phyloP scores from a whole-genome alignment of 768 basidiomycete species.

The Tylopilus subfusipes region DNA sequence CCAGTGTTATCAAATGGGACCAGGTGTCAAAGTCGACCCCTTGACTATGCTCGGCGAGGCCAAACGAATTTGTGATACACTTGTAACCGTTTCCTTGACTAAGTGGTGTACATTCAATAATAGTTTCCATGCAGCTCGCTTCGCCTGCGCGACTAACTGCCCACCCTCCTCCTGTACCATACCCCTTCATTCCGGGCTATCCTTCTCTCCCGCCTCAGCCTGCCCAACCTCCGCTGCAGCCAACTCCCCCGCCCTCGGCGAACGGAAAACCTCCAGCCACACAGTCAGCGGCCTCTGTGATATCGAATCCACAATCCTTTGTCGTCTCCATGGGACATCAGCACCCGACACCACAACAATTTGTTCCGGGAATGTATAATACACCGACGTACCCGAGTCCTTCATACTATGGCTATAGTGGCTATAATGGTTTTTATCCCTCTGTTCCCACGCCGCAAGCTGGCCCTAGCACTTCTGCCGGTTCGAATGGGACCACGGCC shows the following conservation, averaged over 20 bases:
- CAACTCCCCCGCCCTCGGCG: slow-evolving; percentile 37
- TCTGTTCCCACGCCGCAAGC: slow-evolving; percentile 22
- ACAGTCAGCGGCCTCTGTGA: slow-evolving; percentile 43
- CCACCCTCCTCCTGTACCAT: slow-evolving; percentile 61
- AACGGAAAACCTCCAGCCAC: slow-evolving; percentile 33
- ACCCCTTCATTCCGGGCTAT: slow-evolving; percentile 45
- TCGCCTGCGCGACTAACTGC: slow-evolving; percentile 69
- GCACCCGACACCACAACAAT: slow-evolving; percentile 46
- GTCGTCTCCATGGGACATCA: slow-evolving; percentile 64
- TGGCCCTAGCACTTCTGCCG: slow-evolving; percentile 26
- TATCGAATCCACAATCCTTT: slow-evolving; percentile 70
- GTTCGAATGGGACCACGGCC: slow-evolving; percentile 19
- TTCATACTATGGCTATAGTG: slow-evolving; percentile 60
- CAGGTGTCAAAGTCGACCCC: slow-evolving; percentile 67
- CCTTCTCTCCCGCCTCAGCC: slow-evolving; percentile 20
- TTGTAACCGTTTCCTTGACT: slow-evolving; percentile 42
- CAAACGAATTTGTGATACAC: slow-evolving; percentile 71
- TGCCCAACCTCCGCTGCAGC: slow-evolving; percentile 33
- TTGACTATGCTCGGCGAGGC: slow-evolving; percentile 71
- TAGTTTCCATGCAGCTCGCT: slow-evolving; percentile 48
- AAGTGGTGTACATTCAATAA: slow-evolving; percentile 7
- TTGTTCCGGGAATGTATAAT: slow-evolving; percentile 32
- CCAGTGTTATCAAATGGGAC: slow-evolving; percentile 76
- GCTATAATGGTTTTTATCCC: slow-evolving; percentile 33
- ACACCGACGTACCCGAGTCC: slow-evolving; percentile 52